phyloP scores from a whole-genome alignment of 352 stramenopile species.

The Salisapilia sapeloensis region DNA sequence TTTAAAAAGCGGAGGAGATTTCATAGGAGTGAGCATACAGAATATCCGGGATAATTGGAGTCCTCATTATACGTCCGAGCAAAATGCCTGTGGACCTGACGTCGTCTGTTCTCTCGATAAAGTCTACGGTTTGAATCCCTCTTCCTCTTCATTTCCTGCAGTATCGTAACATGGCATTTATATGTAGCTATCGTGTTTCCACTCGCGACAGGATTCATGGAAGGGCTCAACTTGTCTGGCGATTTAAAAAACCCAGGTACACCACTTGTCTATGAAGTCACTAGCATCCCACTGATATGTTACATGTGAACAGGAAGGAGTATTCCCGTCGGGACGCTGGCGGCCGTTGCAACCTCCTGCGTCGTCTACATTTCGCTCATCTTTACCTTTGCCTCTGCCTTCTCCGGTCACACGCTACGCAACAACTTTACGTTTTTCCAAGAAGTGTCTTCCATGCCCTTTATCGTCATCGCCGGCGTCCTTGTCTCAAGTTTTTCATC shows the following conservation, averaged over 20 bases:
- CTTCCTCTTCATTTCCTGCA: neutral
- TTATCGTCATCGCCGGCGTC: conserved; percentile 43
- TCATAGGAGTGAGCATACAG: conserved; percentile 18
- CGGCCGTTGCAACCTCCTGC: conserved; percentile 35
- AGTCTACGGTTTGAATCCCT: conserved; percentile 15
- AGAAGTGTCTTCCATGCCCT: conserved; percentile 27
- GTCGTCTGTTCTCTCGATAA: conserved; percentile 18
- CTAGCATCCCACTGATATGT: conserved; percentile 3
- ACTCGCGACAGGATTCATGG: conserved; percentile 71
- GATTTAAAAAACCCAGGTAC: conserved; percentile 54
- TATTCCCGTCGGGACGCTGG: conserved; percentile 46
- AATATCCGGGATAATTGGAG: conserved; percentile 31
- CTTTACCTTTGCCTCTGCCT: conserved; percentile 35
- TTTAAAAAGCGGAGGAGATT: conserved; percentile 25
- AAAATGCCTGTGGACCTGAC: conserved; percentile 13
- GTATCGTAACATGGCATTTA: conserved; percentile 1
- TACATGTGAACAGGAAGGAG: conserved; percentile 14
- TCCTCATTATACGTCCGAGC: conserved; percentile 17
- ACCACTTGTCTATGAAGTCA: neutral
- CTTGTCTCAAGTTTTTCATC: conserved; percentile 56
- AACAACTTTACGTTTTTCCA: conserved; percentile 71
- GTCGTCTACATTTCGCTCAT: conserved; percentile 58
- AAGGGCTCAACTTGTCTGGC: conserved; percentile 62
- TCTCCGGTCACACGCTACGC: conserved; percentile 29
- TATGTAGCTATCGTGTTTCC: conserved; percentile 54